Conservation (phyloP, 768 basidiomycete genomes). For the Imleria badia region DNA sequence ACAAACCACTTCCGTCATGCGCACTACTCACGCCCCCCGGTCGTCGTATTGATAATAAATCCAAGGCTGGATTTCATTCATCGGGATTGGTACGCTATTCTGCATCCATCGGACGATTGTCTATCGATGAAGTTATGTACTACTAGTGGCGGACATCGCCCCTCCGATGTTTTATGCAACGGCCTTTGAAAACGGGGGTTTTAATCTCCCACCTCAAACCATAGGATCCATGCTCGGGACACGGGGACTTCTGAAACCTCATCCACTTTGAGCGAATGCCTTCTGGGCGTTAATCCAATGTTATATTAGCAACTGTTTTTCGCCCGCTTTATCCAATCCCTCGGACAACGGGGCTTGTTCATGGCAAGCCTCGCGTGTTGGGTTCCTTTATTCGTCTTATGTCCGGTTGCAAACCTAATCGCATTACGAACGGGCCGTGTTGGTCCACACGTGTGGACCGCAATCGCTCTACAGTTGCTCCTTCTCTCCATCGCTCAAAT, state of each 20-base stretch:
- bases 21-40: neutral
- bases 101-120: neutral
- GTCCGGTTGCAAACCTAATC: neutral
- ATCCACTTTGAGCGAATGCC: neutral
- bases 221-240: neutral
- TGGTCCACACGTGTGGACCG: neutral
- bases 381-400: neutral
- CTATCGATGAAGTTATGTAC: neutral
- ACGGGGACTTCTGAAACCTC: neutral
- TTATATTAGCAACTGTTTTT: neutral
- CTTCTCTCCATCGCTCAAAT: neutral
- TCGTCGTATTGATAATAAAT: neutral
- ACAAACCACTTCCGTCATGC: neutral
- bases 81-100: neutral
- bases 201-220: neutral
- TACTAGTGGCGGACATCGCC: neutral
- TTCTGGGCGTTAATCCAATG: neutral
- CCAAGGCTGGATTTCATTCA: neutral
- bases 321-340: neutral
- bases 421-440: neutral
- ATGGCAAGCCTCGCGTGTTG: neutral
- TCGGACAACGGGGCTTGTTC: neutral
- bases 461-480: neutral
- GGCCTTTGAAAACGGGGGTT: neutral
- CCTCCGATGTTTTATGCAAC: neutral